phyloP scores from a whole-genome alignment of 179 eudicot genomes.

The Gypsophila paniculata region DNA sequence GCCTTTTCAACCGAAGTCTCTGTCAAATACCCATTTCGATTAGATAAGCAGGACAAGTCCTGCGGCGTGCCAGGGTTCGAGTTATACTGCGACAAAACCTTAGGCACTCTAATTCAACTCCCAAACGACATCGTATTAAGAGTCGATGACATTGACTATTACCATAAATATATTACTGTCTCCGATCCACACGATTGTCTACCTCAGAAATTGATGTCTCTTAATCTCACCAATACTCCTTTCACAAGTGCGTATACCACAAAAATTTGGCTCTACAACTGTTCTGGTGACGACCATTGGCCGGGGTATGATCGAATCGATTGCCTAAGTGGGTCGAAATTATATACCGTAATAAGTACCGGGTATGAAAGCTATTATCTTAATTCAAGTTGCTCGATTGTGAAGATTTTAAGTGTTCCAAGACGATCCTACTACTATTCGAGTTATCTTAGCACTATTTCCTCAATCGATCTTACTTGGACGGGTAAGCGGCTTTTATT shows the following conservation, averaged over 20 bases:
- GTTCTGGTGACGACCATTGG: background rate
- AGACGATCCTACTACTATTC: too few relatives aligned
- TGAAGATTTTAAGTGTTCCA: slow-evolving; percentile 12
- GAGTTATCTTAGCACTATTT: background rate
- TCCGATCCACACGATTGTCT: slow-evolving; percentile 7
- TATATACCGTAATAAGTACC: slow-evolving; percentile 5
- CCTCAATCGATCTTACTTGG: slow-evolving; percentile 9
- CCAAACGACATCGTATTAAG: background rate
- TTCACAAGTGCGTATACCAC: background rate
- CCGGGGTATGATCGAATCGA: slow-evolving; percentile 8
- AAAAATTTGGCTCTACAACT: slow-evolving; percentile 6
- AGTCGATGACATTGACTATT: background rate
- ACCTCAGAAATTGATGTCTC: slow-evolving; percentile 17
- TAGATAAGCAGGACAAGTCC: background rate
- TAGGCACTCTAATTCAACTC: background rate
- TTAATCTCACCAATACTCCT: background rate
- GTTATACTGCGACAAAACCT: background rate
- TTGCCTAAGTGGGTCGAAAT: slow-evolving; percentile 8
- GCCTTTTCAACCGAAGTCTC: background rate
- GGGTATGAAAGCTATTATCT: too few relatives aligned
- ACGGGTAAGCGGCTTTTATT: background rate
- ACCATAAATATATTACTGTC: background rate
- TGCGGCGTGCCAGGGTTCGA: slow-evolving; percentile 17
- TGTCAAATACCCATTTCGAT: slow-evolving; percentile 12
- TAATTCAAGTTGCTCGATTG: background rate